Percentiles rank a stretch among this genome's conserved stretches.
Evolutionary conservation across 1,284 basidiomycete species (phyloP).

Genomic region (Irpex lacteus): DNA sequence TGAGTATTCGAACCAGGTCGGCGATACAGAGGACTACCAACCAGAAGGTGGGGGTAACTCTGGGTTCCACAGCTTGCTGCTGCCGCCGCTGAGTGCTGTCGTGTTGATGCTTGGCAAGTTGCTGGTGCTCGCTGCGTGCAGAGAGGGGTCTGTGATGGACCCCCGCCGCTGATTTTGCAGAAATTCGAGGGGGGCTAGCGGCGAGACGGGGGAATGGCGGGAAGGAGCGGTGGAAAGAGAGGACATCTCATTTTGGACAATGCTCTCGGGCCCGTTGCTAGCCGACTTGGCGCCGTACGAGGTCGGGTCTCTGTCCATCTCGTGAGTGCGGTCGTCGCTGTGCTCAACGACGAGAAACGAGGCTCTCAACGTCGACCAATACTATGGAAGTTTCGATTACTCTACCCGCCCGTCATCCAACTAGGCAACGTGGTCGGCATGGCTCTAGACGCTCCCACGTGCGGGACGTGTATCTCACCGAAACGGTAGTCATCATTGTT

Average conservation of each 20-base stretch:
- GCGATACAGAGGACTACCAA: conserved; percentile 14
- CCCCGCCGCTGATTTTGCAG: conserved; percentile 75
- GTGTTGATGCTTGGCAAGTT: conserved; percentile 20
- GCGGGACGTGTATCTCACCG: conserved; percentile 10
- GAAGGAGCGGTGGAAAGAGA: conserved; percentile 25
- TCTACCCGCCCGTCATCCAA: conserved; percentile 16
- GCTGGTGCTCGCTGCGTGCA: conserved; percentile 52
- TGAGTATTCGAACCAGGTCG: conserved; percentile 5
- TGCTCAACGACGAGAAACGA: conserved; percentile 18
- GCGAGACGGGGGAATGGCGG: conserved; percentile 39
- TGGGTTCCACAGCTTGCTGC: conserved; percentile 25
- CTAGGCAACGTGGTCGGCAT: conserved; percentile 24
- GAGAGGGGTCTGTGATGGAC: conserved; percentile 76
- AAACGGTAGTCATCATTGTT: not conserved
- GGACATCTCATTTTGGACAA: conserved; percentile 32
- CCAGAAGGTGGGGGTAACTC: conserved; percentile 20
- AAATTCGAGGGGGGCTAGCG: conserved; percentile 70
- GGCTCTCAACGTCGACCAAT: conserved; percentile 9
- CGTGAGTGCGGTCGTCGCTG: conserved; percentile 19
- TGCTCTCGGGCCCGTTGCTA: conserved; percentile 20
- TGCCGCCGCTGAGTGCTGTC: conserved; percentile 20
- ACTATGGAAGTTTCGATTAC: conserved; percentile 17
- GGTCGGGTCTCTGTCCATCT: conserved; percentile 18
- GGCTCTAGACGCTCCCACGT: conserved; percentile 30
- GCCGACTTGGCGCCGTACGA: conserved; percentile 21